phyloP scores from a whole-genome alignment of 2,329 filamentous ascomycete species.

The Fusarium sulawesiense region DNA sequence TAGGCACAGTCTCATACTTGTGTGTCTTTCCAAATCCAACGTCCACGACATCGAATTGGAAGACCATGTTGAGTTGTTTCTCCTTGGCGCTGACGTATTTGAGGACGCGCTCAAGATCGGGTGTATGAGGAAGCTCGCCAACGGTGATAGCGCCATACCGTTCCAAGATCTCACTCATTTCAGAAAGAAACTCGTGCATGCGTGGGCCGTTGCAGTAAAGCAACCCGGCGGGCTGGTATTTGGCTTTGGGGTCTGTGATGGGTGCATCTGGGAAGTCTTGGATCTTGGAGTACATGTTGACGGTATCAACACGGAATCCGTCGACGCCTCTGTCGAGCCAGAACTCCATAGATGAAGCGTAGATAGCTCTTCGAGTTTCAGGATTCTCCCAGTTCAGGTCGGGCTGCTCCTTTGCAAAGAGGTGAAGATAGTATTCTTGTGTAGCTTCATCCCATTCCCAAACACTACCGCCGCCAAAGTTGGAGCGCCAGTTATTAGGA shows the following conservation, averaged over 20 bases:
- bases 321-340: constrained; percentile 81
- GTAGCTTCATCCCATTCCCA: constrained; percentile 81
- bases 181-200: constrained; percentile 74
- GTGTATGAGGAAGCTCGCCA: constrained; percentile 74
- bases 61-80: constrained; percentile 75
- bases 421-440: constrained; percentile 79
- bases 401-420: constrained; percentile 81
- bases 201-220: constrained; percentile 75
- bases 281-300: constrained; percentile 78
- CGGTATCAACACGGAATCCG: constrained; percentile 80
- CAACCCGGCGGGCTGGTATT: constrained; percentile 64
- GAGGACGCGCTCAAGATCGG: constrained; percentile 67
- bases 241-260: constrained; percentile 58
- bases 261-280: constrained; percentile 69
- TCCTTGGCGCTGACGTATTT: constrained; percentile 68
- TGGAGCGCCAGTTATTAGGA: constrained; percentile 80
- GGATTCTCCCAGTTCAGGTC: constrained; percentile 88
- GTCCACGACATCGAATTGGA: constrained; percentile 74
- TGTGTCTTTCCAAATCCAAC: constrained; percentile 64
- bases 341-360: constrained; percentile 78
- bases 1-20: constrained; percentile 62
- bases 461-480: constrained; percentile 68
- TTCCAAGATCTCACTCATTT: constrained; percentile 71
- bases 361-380: constrained; percentile 74
- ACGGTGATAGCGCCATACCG: constrained; percentile 76